phyloP scores from a whole-genome alignment of 2,329 filamentous ascomycete species.

The Lasiodiplodia theobromae region DNA sequence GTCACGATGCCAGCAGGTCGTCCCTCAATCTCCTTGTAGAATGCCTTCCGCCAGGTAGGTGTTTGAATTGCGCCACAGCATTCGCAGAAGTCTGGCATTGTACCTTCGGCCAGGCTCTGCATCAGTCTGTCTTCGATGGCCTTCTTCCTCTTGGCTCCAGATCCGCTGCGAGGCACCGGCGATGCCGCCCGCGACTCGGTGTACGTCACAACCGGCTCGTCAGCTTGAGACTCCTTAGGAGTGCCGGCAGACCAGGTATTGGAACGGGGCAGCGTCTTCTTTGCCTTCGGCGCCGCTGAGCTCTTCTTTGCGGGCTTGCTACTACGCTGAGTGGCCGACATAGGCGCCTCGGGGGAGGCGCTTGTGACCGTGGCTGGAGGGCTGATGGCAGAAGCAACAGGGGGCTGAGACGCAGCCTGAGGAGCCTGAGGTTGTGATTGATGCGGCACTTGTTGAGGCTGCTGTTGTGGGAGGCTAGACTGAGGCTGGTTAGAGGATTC shows the following conservation, averaged over 20 bases:
- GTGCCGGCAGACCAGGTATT: conserved; percentile 47
- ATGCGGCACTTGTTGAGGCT: background rate
- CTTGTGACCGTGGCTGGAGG: background rate
- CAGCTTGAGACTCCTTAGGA: conserved; percentile 41
- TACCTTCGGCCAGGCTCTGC: conserved; percentile 72
- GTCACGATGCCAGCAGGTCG: conserved; percentile 73
- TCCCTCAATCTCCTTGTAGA: conserved; percentile 64
- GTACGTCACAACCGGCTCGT: conserved; percentile 25
- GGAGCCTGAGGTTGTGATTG: background rate
- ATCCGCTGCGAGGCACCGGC: conserved; percentile 50
- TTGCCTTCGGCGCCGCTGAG: conserved; percentile 37
- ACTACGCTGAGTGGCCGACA: background rate
- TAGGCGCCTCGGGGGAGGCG: background rate
- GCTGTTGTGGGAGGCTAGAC: background rate
- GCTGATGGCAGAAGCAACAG: background rate
- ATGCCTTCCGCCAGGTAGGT: conserved; percentile 94
- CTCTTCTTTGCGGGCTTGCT: conserved; percentile 26
- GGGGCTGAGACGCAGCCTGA: background rate
- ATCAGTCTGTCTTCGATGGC: conserved; percentile 64
- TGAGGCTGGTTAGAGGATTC: background rate
- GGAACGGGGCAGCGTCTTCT: conserved; percentile 41
- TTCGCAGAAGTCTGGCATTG: conserved; percentile 85
- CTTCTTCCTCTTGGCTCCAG: conserved; percentile 71
- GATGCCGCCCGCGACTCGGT: conserved; percentile 21
- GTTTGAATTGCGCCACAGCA: conserved; percentile 97